phyloP scores from a whole-genome alignment of 805 yeast genomes.

The Myxozyma mucilagina region DNA sequence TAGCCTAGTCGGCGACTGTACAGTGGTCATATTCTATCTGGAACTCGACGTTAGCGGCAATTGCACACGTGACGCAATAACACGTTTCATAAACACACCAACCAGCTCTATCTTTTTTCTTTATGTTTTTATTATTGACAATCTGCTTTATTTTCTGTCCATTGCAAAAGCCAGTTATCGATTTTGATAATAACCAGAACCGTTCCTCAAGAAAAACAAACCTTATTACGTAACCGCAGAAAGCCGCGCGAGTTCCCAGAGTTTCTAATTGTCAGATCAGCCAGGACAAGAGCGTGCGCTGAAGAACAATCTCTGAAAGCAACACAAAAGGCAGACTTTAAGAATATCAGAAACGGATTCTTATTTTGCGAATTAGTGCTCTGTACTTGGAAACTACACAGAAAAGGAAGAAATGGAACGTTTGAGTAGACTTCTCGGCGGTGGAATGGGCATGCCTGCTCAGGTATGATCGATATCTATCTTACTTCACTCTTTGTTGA shows the following conservation, averaged over 20 bases:
- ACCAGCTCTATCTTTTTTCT: not conserved
- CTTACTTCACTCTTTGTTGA: too few species aligned
- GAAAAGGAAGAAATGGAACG: constrained; percentile 22
- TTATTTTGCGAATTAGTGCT: too few species aligned
- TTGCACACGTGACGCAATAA: not conserved
- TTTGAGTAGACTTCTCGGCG: constrained; percentile 26
- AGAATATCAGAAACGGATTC: too few species aligned
- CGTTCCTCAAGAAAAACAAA: not conserved
- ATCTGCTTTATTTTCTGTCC: too few species aligned
- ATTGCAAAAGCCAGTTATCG: too few species aligned
- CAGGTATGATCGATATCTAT: not conserved
- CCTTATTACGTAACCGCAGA: not conserved
- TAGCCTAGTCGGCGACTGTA: too few species aligned
- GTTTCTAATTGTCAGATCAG: constrained; percentile 6
- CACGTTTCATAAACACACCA: not conserved
- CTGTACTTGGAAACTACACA: not conserved
- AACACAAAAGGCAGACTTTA: too few species aligned
- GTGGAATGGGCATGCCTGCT: constrained; percentile 14
- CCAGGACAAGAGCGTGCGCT: not conserved
- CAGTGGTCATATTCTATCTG: not conserved
- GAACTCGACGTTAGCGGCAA: not conserved
- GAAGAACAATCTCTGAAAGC: not conserved
- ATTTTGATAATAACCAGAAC: too few species aligned
- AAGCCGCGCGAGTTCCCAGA: constrained; percentile 11
- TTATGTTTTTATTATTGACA: not conserved